Percentiles rank a stretch among this genome's conserved stretches.
phyloP scores from a whole-genome alignment of 306 rosid species.

The Ceratonia siliqua region DNA sequence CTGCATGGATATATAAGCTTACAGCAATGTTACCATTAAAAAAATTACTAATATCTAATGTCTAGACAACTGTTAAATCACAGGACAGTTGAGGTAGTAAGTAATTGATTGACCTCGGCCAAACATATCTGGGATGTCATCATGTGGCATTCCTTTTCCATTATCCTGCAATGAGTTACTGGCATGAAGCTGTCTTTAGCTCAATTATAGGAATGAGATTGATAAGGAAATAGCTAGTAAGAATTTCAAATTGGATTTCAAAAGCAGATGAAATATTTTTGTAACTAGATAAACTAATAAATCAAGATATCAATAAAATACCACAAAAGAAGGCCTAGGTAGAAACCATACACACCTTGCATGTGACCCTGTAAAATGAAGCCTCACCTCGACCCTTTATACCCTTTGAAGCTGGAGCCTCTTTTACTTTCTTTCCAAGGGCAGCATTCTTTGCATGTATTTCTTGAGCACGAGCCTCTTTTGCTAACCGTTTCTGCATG shows the following conservation, averaged over 20 bases:
- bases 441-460: conserved; percentile 76
- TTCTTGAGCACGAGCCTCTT: conserved; percentile 87
- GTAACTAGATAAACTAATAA: conserved; percentile 10
- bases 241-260: conserved; percentile 15
- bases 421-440: conserved; percentile 82
- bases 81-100: conserved; percentile 26
- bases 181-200: conserved; percentile 21
- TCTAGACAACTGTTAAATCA: conserved; percentile 11
- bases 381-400: conserved; percentile 90
- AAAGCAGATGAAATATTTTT: conserved; percentile 19
- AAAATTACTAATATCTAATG: neutral
- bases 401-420: conserved; percentile 60
- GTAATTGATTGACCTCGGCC: conserved; percentile 76
- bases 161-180: conserved; percentile 67
- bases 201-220: conserved; percentile 16
- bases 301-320: conserved; percentile 8
- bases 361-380: conserved; percentile 87
- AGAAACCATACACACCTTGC: conserved; percentile 64
- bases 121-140: conserved; percentile 98
- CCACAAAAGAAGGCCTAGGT: conserved; percentile 32
- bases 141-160: conserved; percentile 98
- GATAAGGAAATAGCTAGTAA: conserved; percentile 10
- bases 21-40: conserved; percentile 30
- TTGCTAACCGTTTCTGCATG: conserved; percentile 76
- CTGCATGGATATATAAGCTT: conserved; percentile 49